Conservation (phyloP, 768 basidiomycete genomes). For the Pleurotus djamor region DNA sequence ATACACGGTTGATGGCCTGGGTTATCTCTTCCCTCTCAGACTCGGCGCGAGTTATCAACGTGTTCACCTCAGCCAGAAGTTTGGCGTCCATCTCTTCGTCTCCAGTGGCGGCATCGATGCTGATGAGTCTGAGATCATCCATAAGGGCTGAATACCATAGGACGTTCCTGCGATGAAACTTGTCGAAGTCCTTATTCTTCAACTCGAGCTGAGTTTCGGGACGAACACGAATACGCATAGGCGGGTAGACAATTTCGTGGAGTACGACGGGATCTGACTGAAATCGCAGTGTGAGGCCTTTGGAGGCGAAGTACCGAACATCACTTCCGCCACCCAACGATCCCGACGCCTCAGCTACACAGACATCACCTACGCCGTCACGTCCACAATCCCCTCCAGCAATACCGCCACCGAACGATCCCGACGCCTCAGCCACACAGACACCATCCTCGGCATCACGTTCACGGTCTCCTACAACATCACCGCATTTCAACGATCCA, state of each 20-base stretch:
- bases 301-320: constrained; percentile 84
- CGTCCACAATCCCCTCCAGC: no score
- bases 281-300: constrained; percentile 85
- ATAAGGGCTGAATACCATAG: constrained; percentile 75
- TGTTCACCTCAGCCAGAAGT: constrained; percentile 61
- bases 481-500: no score
- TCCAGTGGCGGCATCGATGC: constrained; percentile 76
- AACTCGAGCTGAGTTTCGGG: constrained; percentile 87
- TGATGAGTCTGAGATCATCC: constrained; percentile 74
- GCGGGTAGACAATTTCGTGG: constrained; percentile 88
- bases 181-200: constrained; percentile 89
- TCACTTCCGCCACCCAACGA: constrained; percentile 27
- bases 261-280: constrained; percentile 80
- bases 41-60: constrained; percentile 70
- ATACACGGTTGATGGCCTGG: constrained; percentile 72
- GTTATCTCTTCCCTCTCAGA: constrained; percentile 72
- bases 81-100: constrained; percentile 70
- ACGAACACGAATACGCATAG: constrained; percentile 80
- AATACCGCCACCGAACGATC: no score
- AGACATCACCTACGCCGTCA: no score
- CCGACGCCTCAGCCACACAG: no score
- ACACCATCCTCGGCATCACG: no score
- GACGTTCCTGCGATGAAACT: constrained; percentile 67
- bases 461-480: no score
- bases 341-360: no score